These are phyloP conservation scores for Phytophthora brassicae DNA, from an alignment of 352 stramenopile genomes.

Conservation along the genomic window DNA sequence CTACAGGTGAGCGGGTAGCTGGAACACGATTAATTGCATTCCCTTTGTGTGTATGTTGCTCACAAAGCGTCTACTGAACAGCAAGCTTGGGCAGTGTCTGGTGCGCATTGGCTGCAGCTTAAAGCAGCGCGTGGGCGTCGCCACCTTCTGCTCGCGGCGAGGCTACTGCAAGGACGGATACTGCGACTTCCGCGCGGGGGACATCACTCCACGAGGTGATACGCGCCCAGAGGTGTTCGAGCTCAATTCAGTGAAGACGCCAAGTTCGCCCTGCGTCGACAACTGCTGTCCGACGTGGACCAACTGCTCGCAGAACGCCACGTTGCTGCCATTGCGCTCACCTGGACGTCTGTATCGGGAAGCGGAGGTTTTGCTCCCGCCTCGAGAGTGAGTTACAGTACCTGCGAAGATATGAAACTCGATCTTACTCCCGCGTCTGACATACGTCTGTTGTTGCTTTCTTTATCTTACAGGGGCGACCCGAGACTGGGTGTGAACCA, in stretches of 20 bases:
- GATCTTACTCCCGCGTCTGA: neutral
- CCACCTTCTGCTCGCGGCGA: constrained; percentile 67
- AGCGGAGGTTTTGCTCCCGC: constrained; percentile 53
- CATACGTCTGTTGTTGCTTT: neutral
- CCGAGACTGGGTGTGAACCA: constrained; percentile 73
- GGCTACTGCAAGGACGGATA: constrained; percentile 85
- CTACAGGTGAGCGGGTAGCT: constrained; percentile 67
- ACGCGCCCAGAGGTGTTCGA: constrained; percentile 63
- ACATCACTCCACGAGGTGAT: constrained; percentile 58
- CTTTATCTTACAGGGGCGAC: constrained; percentile 47
- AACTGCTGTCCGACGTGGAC: constrained; percentile 49
- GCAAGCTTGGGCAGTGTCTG: constrained; percentile 67
- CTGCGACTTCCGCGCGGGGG: constrained; percentile 59
- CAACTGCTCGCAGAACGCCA: constrained; percentile 49
- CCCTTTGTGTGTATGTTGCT: too few species aligned
- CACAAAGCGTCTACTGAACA: constrained; percentile 27
- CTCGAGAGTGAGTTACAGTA: constrained; percentile 49
- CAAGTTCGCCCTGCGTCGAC: constrained; percentile 64
- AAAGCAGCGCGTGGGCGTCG: constrained; percentile 63
- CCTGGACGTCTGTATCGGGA: constrained; percentile 53
- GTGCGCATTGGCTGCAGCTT: constrained; percentile 65
- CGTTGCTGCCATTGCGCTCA: constrained; percentile 43
- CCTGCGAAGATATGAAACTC: constrained; percentile 10
- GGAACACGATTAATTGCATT: too few species aligned
- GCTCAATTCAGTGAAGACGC: constrained; percentile 51